Base-by-base conservation (phyloP, 768 basidiomycete species). In the Calvatia gigantea region DNA sequence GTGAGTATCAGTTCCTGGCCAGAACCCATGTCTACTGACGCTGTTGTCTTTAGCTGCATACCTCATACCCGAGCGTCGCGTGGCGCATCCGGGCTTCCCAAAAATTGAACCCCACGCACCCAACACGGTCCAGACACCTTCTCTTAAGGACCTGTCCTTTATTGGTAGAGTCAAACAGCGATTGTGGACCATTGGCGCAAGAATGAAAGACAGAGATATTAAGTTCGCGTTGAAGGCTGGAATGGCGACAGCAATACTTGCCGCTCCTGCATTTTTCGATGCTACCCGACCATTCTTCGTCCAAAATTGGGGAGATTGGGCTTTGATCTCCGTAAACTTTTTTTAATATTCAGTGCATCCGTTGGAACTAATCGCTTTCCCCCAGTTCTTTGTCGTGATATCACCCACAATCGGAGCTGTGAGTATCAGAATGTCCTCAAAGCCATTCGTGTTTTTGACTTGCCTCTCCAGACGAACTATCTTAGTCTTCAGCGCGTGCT, bases 251-350 rank as follows among this genome's bases (percentile, higher is more conserved):
- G 89, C 91, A 0, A 70, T 97, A 23, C 75, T 98, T 3, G 87
- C 94, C 0, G 79, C 88, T 0, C 94, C 95, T 2, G 95, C 95
- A 0, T 98, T 96, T 70, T 85, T 91, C 57, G 88, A 90, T 51
- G 58, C 69, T 15, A 94, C 90, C 1, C 76, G 94, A 23, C 86
- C 85, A 4, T 69, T 83, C 3, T 98, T 97, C 64, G 75, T 91
- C 39, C 80, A 85, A 44, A 94, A 88, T 62, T 82, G 86, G 62
- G 95, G 95, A 32, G 94, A 98, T 71, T 99, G 96, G 96, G 94
- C 94, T 1, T 73, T 99, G 64, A 91, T 98, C 51, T 94, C 94
- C 42, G 93, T 91, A 58, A 65, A 81, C 73, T 25, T 53, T 29
- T 52, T 54, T 32, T 35, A 38, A 29, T 2, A 17, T 9, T 48